These are phyloP conservation scores for Oemleria cerasiformis DNA, from an alignment of 306 rosid species.

Conservation along the genomic window DNA sequence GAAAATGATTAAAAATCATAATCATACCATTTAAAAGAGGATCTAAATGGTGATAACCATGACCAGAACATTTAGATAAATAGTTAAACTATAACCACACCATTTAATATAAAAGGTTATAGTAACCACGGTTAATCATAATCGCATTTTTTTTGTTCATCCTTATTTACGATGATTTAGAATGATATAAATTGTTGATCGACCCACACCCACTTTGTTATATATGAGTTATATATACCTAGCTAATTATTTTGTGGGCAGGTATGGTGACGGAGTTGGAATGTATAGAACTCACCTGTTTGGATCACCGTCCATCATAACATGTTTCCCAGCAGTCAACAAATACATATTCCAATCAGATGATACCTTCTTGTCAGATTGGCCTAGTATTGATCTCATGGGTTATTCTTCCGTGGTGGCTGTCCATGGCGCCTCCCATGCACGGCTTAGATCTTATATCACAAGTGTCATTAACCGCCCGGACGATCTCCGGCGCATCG, in stretches of 20 bases:
- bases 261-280: slow-evolving; percentile 41
- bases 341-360: slow-evolving; percentile 14
- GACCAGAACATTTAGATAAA: too few relatives aligned
- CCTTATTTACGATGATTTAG: too few relatives aligned
- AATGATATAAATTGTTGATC: too few relatives aligned
- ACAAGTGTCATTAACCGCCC: slow-evolving; percentile 17
- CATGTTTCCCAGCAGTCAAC: slow-evolving; percentile 23
- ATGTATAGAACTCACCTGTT: slow-evolving; percentile 30
- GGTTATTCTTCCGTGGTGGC: not conserved
- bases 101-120: too few relatives aligned
- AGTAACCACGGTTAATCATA: too few relatives aligned
- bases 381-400: not conserved
- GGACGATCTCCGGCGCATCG: slow-evolving; percentile 17
- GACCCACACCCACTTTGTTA: too few relatives aligned
- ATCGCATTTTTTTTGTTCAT: too few relatives aligned
- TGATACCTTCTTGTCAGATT: not conserved
- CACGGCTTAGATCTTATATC: not conserved
- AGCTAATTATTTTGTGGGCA: not conserved
- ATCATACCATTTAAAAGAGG: too few relatives aligned
- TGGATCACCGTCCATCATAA: slow-evolving; percentile 32
- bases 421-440: not conserved
- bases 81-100: too few relatives aligned
- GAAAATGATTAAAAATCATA: too few relatives aligned
- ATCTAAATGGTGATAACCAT: too few relatives aligned
- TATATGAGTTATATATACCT: too few relatives aligned